These are phyloP conservation scores for Solanum gracilifrons DNA, from an alignment of 257 asterid species.

Conservation along the genomic window DNA sequence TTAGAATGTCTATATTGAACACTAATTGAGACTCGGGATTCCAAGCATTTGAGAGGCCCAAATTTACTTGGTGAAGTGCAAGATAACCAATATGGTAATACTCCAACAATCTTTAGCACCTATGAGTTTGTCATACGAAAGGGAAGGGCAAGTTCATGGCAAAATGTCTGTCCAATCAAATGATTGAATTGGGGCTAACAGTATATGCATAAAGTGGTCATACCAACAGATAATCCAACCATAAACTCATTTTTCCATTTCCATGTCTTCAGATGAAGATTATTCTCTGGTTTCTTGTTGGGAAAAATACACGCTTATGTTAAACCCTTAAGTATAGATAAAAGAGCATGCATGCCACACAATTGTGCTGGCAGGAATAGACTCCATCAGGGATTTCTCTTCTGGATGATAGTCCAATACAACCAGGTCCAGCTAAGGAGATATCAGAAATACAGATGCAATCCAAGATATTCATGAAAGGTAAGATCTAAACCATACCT, in stretches of 20 bases:
- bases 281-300: background rate
- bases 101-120: background rate
- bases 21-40: background rate
- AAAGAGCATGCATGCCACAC: background rate
- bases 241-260: background rate
- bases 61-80: background rate
- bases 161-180: background rate
- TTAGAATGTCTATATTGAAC: background rate
- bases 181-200: background rate
- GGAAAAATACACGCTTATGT: background rate
- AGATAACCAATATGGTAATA: background rate
- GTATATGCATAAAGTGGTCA: background rate
- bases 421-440: background rate
- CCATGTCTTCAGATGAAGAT: background rate
- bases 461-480: background rate
- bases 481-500: background rate
- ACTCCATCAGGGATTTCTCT: background rate
- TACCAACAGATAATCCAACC: background rate
- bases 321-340: background rate
- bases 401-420: background rate
- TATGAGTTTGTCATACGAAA: background rate
- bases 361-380: background rate
- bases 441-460: background rate
- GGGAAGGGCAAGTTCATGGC: background rate
- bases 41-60: background rate